Evolutionary conservation across 768 basidiomycete species (phyloP).

Genomic region (Omphalotus guepiniiformis): DNA sequence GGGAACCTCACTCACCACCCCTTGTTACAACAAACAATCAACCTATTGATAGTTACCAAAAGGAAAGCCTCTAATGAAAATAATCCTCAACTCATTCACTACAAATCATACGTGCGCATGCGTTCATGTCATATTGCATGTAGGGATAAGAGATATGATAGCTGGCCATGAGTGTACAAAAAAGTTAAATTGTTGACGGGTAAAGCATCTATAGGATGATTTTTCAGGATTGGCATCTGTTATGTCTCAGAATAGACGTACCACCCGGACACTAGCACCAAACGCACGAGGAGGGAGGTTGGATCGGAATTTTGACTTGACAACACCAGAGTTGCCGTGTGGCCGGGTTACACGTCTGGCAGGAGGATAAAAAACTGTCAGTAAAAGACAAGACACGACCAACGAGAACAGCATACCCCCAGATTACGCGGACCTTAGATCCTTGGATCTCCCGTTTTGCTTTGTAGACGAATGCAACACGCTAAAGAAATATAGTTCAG

Average conservation of each 20-base stretch:
- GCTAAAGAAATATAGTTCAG: constrained; percentile 39
- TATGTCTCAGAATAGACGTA: constrained; percentile 37
- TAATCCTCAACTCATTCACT: too few species aligned
- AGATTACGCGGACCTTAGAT: constrained; percentile 95
- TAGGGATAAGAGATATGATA: constrained; percentile 32
- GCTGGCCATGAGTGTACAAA: constrained; percentile 30
- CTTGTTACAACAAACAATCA: too few species aligned
- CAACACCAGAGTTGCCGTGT: constrained; percentile 92
- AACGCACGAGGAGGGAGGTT: constrained; percentile 96
- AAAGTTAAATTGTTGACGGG: constrained; percentile 74
- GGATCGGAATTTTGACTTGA: constrained; percentile 92
- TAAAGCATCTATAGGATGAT: constrained; percentile 72
- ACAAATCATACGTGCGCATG: constrained; percentile 5
- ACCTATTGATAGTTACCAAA: too few species aligned
- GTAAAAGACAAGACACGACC: not conserved
- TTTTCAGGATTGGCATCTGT: not conserved
- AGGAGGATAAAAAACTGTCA: not conserved
- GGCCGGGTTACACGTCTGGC: constrained; percentile 84
- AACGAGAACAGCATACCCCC: constrained; percentile 64
- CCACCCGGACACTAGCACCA: constrained; percentile 88
- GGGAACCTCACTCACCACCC: too few species aligned
- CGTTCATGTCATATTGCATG: constrained; percentile 43
- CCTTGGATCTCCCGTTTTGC: constrained; percentile 94
- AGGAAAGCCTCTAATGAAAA: too few species aligned
- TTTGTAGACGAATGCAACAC: constrained; percentile 97